phyloP scores from a whole-genome alignment of 73 alveolate genomes.

The Blepharisma japonicum region DNA sequence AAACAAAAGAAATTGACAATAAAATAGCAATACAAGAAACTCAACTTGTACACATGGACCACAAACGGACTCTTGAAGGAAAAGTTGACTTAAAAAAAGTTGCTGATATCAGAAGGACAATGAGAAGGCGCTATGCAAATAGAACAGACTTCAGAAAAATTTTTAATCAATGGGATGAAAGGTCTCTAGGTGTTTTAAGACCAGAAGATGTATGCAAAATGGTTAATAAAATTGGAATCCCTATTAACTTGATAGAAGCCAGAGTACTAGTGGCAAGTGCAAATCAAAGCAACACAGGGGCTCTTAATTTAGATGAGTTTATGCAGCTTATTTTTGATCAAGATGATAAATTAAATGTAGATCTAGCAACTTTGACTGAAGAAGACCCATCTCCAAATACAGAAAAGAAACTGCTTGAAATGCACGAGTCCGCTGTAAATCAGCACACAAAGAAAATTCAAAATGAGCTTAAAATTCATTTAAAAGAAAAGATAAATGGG shows the following conservation, averaged over 20 bases:
- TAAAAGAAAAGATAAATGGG: slow-evolving; percentile 11
- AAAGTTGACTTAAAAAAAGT: slow-evolving; percentile 86
- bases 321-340: slow-evolving; percentile 78
- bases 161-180: slow-evolving; percentile 88
- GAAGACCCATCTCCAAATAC: background rate
- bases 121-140: slow-evolving; percentile 87
- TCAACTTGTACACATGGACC: slow-evolving; percentile 67
- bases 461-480: slow-evolving; percentile 28
- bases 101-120: slow-evolving; percentile 86
- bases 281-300: slow-evolving; percentile 73
- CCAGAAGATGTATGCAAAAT: slow-evolving; percentile 75
- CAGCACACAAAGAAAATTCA: slow-evolving; percentile 40
- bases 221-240: slow-evolving; percentile 89
- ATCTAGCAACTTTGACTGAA: slow-evolving; percentile 51
- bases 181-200: slow-evolving; percentile 62
- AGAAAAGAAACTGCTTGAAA: background rate
- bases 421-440: slow-evolving; percentile 28
- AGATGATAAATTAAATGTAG: slow-evolving; percentile 60
- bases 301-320: slow-evolving; percentile 84
- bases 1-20: slow-evolving; percentile 47
- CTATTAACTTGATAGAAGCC: slow-evolving; percentile 87
- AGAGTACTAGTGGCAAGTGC: slow-evolving; percentile 84
- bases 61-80: slow-evolving; percentile 82
- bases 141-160: slow-evolving; percentile 79
- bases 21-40: slow-evolving; percentile 80